phyloP scores from a whole-genome alignment of 495 filamentous ascomycete species.

The Penicillium diatomitis region DNA sequence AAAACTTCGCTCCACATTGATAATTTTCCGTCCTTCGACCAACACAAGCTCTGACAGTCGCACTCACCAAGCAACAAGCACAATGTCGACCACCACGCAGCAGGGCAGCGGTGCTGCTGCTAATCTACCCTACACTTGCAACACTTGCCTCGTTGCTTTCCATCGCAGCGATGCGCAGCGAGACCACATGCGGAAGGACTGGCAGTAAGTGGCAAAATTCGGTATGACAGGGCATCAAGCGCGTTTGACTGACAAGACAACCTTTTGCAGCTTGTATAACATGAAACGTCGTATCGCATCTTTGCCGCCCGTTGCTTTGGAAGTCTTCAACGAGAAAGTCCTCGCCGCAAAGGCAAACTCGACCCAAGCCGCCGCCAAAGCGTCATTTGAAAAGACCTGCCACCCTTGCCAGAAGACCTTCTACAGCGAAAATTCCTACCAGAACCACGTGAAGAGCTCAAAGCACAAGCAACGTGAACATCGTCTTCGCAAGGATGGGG shows the following conservation, averaged over 20 bases:
- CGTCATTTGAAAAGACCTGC: slow-evolving; percentile 78
- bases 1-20: slow-evolving; percentile 14
- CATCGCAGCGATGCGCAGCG: slow-evolving; percentile 87
- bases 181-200: slow-evolving; percentile 92
- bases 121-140: slow-evolving; percentile 85
- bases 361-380: slow-evolving; percentile 76
- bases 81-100: slow-evolving; percentile 15
- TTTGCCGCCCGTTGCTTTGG: slow-evolving; percentile 83
- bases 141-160: slow-evolving; percentile 95
- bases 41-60: slow-evolving; percentile 1
- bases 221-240: neutral
- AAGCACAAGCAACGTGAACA: slow-evolving; percentile 72
- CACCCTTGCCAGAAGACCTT: slow-evolving; percentile 81
- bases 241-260: neutral
- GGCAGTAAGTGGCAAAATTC: slow-evolving; percentile 64
- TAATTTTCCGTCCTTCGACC: slow-evolving; percentile 7
- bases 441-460: slow-evolving; percentile 83
- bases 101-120: slow-evolving; percentile 22
- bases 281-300: slow-evolving; percentile 91
- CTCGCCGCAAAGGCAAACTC: slow-evolving; percentile 81
- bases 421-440: slow-evolving; percentile 91
- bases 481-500: slow-evolving; percentile 30
- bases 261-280: slow-evolving; percentile 70
- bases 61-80: neutral
- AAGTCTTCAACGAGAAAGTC: slow-evolving; percentile 93